These are phyloP conservation scores for Centrapalus pauciflorus DNA, from an alignment of 129 eudicot genomes.

Conservation along the genomic window DNA sequence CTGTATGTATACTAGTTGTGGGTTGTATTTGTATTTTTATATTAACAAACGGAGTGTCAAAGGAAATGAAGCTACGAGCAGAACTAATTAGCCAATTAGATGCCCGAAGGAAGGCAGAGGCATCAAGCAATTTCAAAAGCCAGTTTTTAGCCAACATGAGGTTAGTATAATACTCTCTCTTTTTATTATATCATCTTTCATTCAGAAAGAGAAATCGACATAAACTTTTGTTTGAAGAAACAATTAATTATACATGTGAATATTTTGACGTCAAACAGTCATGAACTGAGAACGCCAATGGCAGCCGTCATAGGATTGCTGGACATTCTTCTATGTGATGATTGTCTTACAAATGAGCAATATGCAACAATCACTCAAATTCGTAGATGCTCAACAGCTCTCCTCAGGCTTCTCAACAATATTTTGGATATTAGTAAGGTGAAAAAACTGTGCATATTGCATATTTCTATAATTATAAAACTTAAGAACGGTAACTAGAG, in stretches of 20 bases:
- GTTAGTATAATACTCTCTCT: constrained; percentile 30
- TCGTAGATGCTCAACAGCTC: constrained; percentile 91
- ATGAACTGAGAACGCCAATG: constrained; percentile 97
- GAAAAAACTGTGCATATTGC: neutral
- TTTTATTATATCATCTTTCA: neutral
- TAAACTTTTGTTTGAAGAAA: neutral
- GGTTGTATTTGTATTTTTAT: constrained; percentile 86
- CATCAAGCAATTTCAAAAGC: constrained; percentile 96
- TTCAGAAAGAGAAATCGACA: neutral
- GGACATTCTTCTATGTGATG: constrained; percentile 91
- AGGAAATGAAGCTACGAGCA: constrained; percentile 94
- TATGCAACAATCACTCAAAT: constrained; percentile 73
- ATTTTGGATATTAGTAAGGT: constrained; percentile 99
- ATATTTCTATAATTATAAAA: neutral
- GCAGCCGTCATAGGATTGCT: constrained; percentile 98
- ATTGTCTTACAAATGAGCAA: constrained; percentile 75
- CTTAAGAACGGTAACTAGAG: neutral
- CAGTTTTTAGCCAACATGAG: constrained; percentile 99
- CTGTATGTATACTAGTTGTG: constrained; percentile 72
- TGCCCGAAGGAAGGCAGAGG: constrained; percentile 95
- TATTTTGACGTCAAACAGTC: constrained; percentile 46
- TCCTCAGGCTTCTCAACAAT: constrained; percentile 93
- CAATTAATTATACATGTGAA: neutral
- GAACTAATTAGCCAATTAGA: constrained; percentile 82
- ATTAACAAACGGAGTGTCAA: constrained; percentile 90